A percentile compares a stretch with the other conserved stretches of the same genome.
These are phyloP conservation scores for Avena atlantica DNA, from an alignment of 176 grass and related monocot species.

Conservation along the genomic window DNA sequence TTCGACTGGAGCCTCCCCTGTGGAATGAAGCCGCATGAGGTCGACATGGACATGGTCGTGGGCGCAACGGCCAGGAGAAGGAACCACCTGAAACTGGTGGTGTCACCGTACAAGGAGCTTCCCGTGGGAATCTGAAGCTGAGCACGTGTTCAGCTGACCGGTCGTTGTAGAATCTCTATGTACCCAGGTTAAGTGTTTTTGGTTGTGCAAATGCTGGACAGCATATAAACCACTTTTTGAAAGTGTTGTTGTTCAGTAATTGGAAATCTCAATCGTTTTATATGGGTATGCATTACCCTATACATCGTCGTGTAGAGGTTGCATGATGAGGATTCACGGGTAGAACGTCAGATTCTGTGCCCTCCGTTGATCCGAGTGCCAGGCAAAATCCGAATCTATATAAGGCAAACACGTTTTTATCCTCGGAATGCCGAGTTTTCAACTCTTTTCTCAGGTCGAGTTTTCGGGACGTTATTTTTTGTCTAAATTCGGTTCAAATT, in stretches of 20 bases:
- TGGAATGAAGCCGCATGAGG: not conserved
- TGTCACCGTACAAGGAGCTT: not conserved
- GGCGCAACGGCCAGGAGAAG: conserved; percentile 1
- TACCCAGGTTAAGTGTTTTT: not conserved
- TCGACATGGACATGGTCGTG: conserved; percentile 29
- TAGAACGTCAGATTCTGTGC: too few relatives aligned
- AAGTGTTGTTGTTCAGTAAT: not conserved
- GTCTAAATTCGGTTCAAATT: too few relatives aligned
- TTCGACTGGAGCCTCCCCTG: conserved; percentile 43
- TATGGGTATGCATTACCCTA: not conserved
- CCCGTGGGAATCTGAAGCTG: not conserved
- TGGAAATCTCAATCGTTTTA: not conserved
- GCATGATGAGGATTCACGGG: too few relatives aligned
- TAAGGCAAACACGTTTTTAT: too few relatives aligned
- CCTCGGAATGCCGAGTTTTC: too few relatives aligned
- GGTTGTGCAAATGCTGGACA: not conserved
- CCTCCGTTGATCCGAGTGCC: too few relatives aligned
- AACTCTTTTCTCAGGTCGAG: too few relatives aligned
- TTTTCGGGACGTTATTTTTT: too few relatives aligned
- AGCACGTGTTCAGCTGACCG: not conserved
- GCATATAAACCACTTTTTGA: not conserved
- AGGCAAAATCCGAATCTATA: too few relatives aligned
- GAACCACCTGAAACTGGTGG: not conserved
- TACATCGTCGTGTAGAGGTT: too few relatives aligned
- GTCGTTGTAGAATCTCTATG: not conserved